phyloP scores from a whole-genome alignment of 1,139 yeast genomes.

The Lizanozyma gosingica region DNA sequence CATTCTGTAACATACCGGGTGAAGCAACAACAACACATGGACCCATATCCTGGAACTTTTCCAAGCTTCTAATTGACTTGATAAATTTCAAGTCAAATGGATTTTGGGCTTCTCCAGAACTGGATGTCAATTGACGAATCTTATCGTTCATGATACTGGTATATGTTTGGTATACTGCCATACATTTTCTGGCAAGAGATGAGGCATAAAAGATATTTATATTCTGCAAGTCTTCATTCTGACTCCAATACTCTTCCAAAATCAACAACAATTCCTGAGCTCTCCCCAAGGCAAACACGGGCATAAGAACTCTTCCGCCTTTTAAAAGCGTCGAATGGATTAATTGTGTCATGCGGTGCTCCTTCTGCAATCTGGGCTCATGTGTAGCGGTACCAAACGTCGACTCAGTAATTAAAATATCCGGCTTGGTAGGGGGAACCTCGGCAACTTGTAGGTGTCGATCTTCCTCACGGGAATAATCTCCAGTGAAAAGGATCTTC shows the following conservation, averaged over 20 bases:
- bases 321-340: constrained; percentile 78
- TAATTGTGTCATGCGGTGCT: constrained; percentile 65
- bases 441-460: constrained; percentile 95
- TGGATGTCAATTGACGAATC: constrained; percentile 54
- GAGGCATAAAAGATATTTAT: constrained; percentile 88
- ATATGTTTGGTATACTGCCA: constrained; percentile 95
- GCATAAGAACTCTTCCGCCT: constrained; percentile 89
- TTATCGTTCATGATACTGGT: constrained; percentile 95
- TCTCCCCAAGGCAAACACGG: constrained; percentile 93
- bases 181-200: constrained; percentile 86
- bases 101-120: constrained; percentile 35
- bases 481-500: constrained; percentile 87
- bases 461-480: constrained; percentile 90
- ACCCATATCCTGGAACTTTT: constrained; percentile 83
- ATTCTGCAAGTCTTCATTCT: constrained; percentile 72
- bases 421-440: constrained; percentile 84
- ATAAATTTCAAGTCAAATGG: constrained; percentile 89
- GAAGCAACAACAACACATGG: constrained; percentile 96
- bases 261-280: constrained; percentile 90
- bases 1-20: constrained; percentile 97
- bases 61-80: constrained; percentile 70
- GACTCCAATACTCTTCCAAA: constrained; percentile 89
- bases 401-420: constrained; percentile 84
- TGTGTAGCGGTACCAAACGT: constrained; percentile 98
- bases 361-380: constrained; percentile 83